Conservation (phyloP, 192 early-diverging fungal species). For the Mortierella hygrophila region DNA sequence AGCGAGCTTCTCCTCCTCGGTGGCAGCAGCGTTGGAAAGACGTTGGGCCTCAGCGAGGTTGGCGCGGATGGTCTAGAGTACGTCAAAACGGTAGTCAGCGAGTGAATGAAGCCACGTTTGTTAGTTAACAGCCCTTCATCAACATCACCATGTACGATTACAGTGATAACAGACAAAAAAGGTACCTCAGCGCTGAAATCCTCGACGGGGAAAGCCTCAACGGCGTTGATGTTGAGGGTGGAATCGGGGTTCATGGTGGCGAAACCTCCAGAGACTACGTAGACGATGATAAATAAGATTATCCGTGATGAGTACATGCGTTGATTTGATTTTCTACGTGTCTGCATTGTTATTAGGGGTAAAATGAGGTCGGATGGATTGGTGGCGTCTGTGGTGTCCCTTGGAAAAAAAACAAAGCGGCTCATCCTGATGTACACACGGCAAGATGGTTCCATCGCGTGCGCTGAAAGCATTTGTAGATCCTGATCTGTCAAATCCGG, state of each 20-base stretch:
- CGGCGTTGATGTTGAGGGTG: conserved; percentile 95
- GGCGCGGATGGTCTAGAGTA: conserved; percentile 72
- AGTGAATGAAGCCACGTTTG: background rate
- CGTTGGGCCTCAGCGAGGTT: conserved; percentile 89
- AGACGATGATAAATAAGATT: background rate
- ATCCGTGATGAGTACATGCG: background rate
- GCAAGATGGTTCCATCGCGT: background rate
- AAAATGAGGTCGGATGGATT: background rate
- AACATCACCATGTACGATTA: background rate
- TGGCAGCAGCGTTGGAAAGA: conserved; percentile 66
- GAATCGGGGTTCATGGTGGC: conserved; percentile 97
- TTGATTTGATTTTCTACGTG: background rate
- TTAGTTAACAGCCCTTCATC: background rate
- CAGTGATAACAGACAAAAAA: background rate
- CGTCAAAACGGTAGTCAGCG: background rate
- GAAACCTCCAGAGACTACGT: conserved; percentile 93
- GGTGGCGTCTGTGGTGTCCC: background rate
- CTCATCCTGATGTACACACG: background rate
- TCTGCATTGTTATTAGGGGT: background rate
- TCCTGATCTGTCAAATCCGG: background rate
- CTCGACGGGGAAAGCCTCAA: conserved; percentile 94
- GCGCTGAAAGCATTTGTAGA: background rate
- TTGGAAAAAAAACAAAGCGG: background rate
- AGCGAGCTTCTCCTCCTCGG: conserved; percentile 83
- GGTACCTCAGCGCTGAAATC: conserved; percentile 85